A percentile compares a stretch with the other conserved stretches of the same genome.
These are phyloP conservation scores for barley (Hordeum vulgare) DNA, from an alignment of 176 grass and related monocot species.

Conservation along the genomic window MorexV3_pseudomolecules_assembly NC_058519.1:53120769-53121268, in stretches of 20 bases:
- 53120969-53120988: no score
- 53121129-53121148: slow-evolving; percentile 65
- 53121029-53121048: no score
- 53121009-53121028: no score
- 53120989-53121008: no score
- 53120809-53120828: background rate
- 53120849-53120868: no score
- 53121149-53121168: slow-evolving; percentile 65
- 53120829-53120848: background rate
- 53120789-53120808: background rate
- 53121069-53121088: background rate
- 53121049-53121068: background rate
- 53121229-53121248: slow-evolving; percentile 95
- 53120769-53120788: background rate
- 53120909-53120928: no score
- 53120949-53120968: no score
- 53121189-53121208: slow-evolving; percentile 87
- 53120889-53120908: no score
- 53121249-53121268: slow-evolving; percentile 74
- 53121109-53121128: background rate
- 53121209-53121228: slow-evolving; percentile 89
- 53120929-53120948: no score
- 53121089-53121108: slow-evolving; percentile 1
- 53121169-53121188: slow-evolving; percentile 83
- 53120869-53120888: no score